phyloP scores from a whole-genome alignment of 2,329 filamentous ascomycete species.

The Verticillium nubilum region DNA sequence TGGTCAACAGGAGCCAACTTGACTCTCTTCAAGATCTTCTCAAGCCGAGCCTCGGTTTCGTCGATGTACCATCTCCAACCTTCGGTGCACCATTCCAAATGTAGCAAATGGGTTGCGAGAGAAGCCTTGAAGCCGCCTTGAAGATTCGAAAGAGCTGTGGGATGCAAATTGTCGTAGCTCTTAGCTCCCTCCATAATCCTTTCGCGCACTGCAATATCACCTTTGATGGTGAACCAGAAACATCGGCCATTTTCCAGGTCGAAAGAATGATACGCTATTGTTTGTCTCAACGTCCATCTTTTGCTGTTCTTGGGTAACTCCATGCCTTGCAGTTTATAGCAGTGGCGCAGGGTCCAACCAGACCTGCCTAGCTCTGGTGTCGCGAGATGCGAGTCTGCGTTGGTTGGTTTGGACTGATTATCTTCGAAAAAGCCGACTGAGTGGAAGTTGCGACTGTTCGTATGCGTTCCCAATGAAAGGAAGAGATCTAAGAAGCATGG shows the following conservation, averaged over 20 bases:
- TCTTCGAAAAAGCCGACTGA: too few relatives aligned
- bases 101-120: neutral
- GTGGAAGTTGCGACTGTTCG: too few relatives aligned
- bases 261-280: neutral
- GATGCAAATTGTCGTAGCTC: neutral
- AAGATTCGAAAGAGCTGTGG: neutral
- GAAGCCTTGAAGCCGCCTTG: neutral
- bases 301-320: neutral
- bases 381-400: neutral
- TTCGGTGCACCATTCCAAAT: constrained; percentile 2
- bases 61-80: constrained; percentile 3
- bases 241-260: neutral
- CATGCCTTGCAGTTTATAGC: constrained; percentile 2
- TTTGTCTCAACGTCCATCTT: constrained; percentile 1
- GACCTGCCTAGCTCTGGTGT: neutral
- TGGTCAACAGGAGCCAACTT: too few relatives aligned
- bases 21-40: neutral
- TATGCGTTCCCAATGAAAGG: neutral
- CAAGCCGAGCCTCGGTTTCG: neutral
- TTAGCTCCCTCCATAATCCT: neutral
- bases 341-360: neutral
- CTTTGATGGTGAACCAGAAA: constrained; percentile 3
- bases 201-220: neutral
- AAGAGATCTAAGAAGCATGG: neutral
- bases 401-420: neutral